These are phyloP conservation scores for Backusella morwellensis DNA, from an alignment of 192 early-diverging fungal species.

Conservation along the genomic window DNA sequence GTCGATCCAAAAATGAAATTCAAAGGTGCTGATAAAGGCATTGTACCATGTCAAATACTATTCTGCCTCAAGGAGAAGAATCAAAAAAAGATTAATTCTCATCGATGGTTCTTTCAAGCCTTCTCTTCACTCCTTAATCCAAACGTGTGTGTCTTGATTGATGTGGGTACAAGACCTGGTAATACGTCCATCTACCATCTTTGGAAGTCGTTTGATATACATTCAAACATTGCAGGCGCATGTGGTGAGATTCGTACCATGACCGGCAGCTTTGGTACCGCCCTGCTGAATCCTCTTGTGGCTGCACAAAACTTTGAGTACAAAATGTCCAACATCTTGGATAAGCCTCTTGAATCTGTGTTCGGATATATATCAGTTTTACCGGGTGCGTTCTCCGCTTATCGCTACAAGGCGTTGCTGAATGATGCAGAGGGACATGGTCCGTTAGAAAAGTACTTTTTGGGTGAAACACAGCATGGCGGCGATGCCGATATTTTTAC, in stretches of 20 bases:
- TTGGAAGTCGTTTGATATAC: constrained; percentile 62
- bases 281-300: constrained; percentile 56
- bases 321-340: constrained; percentile 69
- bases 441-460: constrained; percentile 76
- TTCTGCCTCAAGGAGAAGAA: constrained; percentile 80
- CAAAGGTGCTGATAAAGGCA: constrained; percentile 40
- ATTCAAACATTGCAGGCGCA: constrained; percentile 60
- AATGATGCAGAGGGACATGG: constrained; percentile 57
- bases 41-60: constrained; percentile 68
- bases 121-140: constrained; percentile 58
- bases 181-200: constrained; percentile 64
- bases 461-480: constrained; percentile 58
- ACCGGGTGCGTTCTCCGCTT: constrained; percentile 85
- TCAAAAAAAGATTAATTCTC: constrained; percentile 60
- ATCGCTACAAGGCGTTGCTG: constrained; percentile 71
- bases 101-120: constrained; percentile 71
- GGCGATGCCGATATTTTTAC: constrained; percentile 65
- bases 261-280: constrained; percentile 44
- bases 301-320: constrained; percentile 72
- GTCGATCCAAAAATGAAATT: constrained; percentile 53
- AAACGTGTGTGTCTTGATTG: constrained; percentile 59
- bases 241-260: constrained; percentile 67
- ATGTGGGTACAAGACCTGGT: constrained; percentile 65
- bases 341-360: constrained; percentile 75
- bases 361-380: constrained; percentile 88